These are phyloP conservation scores for Aureobasidium leucospermi DNA, from an alignment of 2,329 filamentous ascomycete genomes.

Conservation along the genomic window DNA sequence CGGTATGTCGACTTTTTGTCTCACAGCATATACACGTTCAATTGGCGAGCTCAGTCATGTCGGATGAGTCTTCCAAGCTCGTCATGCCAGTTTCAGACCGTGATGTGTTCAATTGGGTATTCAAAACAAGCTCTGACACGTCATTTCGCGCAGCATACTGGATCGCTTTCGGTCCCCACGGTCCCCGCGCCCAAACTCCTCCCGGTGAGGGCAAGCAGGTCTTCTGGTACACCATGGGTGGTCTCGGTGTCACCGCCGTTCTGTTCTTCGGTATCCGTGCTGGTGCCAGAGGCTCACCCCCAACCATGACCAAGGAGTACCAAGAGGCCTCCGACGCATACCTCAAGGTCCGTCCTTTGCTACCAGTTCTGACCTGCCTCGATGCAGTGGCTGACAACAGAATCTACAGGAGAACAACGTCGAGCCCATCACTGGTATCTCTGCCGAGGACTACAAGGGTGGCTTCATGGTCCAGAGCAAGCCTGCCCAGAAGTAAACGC, in stretches of 20 bases:
- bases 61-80: background rate
- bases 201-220: slow-evolving; percentile 80
- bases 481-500: slow-evolving; percentile 13
- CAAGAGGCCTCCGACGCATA: slow-evolving; percentile 94
- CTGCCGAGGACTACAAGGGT: slow-evolving; percentile 70
- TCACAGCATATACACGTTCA: background rate
- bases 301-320: slow-evolving; percentile 94
- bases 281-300: slow-evolving; percentile 65
- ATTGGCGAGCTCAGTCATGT: background rate
- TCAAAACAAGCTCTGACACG: slow-evolving; percentile 1
- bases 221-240: slow-evolving; percentile 62
- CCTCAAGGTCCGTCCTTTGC: slow-evolving; percentile 61
- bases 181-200: slow-evolving; percentile 74
- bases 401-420: slow-evolving; percentile 65
- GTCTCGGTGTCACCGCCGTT: slow-evolving; percentile 58
- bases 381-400: background rate
- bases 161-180: slow-evolving; percentile 96
- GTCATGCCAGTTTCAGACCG: background rate
- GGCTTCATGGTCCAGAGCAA: slow-evolving; percentile 61
- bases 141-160: slow-evolving; percentile 67
- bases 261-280: slow-evolving; percentile 67
- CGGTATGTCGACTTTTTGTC: slow-evolving; percentile 56
- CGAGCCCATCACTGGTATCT: slow-evolving; percentile 80
- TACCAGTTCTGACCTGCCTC: background rate
- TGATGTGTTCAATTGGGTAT: background rate